Evolutionary conservation across 2,329 filamentous ascomycete genomes (phyloP).

Genomic region (Arthrobotrys conoides): DNA sequence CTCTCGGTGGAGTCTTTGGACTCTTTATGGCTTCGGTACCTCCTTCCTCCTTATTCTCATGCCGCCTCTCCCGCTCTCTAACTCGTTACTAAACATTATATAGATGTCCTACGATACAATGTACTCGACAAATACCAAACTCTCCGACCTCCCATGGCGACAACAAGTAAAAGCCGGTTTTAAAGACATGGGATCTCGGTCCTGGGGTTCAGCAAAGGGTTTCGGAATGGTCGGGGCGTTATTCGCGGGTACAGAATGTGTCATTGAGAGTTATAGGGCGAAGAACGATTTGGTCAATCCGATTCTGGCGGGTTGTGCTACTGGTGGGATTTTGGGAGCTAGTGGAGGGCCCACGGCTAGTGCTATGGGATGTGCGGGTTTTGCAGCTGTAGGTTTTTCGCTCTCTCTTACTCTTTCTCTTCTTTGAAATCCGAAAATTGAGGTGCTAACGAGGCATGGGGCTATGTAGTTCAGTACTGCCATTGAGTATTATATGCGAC

Average conservation of each 20-base stretch:
- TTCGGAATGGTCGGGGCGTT: constrained; percentile 94
- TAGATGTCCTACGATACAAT: constrained; percentile 97
- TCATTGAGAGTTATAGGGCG: constrained; percentile 89
- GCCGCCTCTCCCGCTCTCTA: constrained; percentile 9
- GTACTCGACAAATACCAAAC: constrained; percentile 68
- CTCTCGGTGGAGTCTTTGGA: constrained; percentile 91
- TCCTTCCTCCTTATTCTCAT: neutral
- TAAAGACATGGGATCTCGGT: constrained; percentile 92
- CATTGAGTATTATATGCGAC: constrained; percentile 64
- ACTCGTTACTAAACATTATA: neutral
- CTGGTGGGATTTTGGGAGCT: constrained; percentile 87
- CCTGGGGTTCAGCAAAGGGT: constrained; percentile 88
- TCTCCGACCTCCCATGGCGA: constrained; percentile 79
- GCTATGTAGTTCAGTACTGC: constrained; percentile 62
- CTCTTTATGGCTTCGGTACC: constrained; percentile 97
- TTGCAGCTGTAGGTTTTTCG: constrained; percentile 75
- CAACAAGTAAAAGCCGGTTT: constrained; percentile 89
- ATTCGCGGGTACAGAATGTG: constrained; percentile 94
- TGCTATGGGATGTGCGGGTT: constrained; percentile 88
- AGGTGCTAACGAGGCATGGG: neutral
- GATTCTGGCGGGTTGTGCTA: constrained; percentile 87
- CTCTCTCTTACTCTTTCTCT: constrained; percentile 79
- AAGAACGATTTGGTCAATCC: constrained; percentile 96
- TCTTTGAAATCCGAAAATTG: neutral
- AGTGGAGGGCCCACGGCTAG: constrained; percentile 91